Conservation (phyloP, 306 rosid species). For the Vigna angularis region DNA sequence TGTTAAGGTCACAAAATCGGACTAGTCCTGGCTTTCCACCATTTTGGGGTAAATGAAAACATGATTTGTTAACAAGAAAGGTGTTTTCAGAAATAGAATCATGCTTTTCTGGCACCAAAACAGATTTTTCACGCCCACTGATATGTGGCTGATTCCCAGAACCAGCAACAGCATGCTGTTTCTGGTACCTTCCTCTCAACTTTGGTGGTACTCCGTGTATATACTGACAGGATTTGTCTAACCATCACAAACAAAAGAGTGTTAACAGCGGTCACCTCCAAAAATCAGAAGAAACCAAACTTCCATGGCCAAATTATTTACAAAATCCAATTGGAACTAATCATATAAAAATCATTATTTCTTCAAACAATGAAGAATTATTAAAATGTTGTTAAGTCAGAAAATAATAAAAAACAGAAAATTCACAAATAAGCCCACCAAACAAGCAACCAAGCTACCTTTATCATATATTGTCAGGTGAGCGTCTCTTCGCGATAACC, state of each 20-base stretch:
- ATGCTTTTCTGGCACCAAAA: constrained; percentile 50
- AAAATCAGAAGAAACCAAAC: constrained; percentile 5
- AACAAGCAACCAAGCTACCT: constrained; percentile 62
- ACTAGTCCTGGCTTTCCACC: constrained; percentile 80
- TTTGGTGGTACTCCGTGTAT: constrained; percentile 49
- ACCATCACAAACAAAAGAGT: constrained; percentile 39
- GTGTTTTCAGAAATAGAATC: constrained; percentile 46
- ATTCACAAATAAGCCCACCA: constrained; percentile 20
- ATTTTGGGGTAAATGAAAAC: constrained; percentile 52
- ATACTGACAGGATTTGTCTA: constrained; percentile 59
- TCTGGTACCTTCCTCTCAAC: constrained; percentile 54
- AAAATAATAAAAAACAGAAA: constrained; percentile 6
- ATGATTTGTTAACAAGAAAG: constrained; percentile 51
- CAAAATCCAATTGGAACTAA: constrained; percentile 8
- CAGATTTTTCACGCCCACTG: too few species aligned
- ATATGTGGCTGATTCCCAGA: too few species aligned
- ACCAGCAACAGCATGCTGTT: constrained; percentile 35
- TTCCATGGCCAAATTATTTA: constrained; percentile 1
- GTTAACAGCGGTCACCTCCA: constrained; percentile 39
- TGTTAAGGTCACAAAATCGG: constrained; percentile 68
- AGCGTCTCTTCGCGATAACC: constrained; percentile 52
- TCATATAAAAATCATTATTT: constrained; percentile 7
- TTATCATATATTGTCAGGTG: constrained; percentile 52
- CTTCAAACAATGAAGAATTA: constrained; percentile 6
- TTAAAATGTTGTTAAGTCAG: constrained; percentile 27